These are phyloP conservation scores for Prunus mongolica DNA, from an alignment of 306 rosid genomes.

Conservation along the genomic window DNA sequence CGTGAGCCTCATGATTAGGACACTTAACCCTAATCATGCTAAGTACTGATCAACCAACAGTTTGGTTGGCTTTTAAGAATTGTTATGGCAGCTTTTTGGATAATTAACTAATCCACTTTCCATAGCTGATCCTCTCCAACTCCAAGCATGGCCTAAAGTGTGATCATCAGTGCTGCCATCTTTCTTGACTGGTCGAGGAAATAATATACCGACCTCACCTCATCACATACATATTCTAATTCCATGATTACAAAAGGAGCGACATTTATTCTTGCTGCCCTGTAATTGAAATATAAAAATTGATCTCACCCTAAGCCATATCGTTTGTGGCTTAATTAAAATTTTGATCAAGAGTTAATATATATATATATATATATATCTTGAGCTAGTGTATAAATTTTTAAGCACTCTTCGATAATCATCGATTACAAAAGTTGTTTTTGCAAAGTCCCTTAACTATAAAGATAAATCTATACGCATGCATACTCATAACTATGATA, in stretches of 20 bases:
- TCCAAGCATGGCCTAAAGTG: neutral
- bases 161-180: neutral
- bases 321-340: too few relatives aligned
- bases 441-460: too few relatives aligned
- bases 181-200: neutral
- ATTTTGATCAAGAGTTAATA: too few relatives aligned
- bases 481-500: too few relatives aligned
- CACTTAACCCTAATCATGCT: conserved; percentile 23
- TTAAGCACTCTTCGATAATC: too few relatives aligned
- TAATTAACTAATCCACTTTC: conserved; percentile 13
- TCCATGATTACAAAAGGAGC: neutral
- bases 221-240: neutral
- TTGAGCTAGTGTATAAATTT: too few relatives aligned
- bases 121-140: neutral
- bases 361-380: too few relatives aligned
- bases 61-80: conserved; percentile 28
- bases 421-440: too few relatives aligned
- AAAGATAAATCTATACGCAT: too few relatives aligned
- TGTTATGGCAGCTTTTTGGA: neutral
- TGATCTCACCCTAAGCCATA: too few relatives aligned
- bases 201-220: neutral
- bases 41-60: conserved; percentile 24
- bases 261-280: neutral
- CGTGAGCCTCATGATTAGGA: conserved; percentile 29
- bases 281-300: neutral